Conservation (phyloP, 805 yeast species). For the Cyberlindnera samutprakarnensis region DNA sequence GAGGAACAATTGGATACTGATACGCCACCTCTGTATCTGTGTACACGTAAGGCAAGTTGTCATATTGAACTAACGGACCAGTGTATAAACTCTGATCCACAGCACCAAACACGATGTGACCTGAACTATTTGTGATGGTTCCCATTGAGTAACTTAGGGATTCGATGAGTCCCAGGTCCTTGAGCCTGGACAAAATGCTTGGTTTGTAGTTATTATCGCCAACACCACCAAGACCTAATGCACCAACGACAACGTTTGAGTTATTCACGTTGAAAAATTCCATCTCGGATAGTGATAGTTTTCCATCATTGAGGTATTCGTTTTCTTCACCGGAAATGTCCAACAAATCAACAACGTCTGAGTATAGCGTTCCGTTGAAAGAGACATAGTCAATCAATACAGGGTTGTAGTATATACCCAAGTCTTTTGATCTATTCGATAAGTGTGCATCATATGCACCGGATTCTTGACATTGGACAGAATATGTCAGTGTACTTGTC, state of each 20-base stretch:
- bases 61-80: conserved; percentile 43
- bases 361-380: conserved; percentile 14
- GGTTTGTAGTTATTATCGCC: not conserved
- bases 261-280: conserved; percentile 32
- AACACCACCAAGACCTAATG: conserved; percentile 27
- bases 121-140: conserved; percentile 15
- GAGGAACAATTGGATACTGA: conserved; percentile 40
- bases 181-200: conserved; percentile 28
- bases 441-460: conserved; percentile 11
- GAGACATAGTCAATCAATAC: conserved; percentile 12
- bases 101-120: conserved; percentile 48
- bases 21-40: conserved; percentile 13
- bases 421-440: conserved; percentile 2
- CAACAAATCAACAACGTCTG: conserved; percentile 7
- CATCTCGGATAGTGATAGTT: conserved; percentile 17
- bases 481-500: not conserved
- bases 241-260: conserved; percentile 35
- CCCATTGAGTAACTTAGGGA: conserved; percentile 39
- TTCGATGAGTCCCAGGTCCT: conserved; percentile 23
- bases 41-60: conserved; percentile 37
- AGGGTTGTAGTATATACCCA: not conserved
- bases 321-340: not conserved
- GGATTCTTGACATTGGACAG: conserved; percentile 6
- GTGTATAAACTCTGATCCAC: conserved; percentile 39
- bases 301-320: not conserved